phyloP scores from a whole-genome alignment of 2,329 filamentous ascomycete species.

The Beauveria pseudobassiana region DNA sequence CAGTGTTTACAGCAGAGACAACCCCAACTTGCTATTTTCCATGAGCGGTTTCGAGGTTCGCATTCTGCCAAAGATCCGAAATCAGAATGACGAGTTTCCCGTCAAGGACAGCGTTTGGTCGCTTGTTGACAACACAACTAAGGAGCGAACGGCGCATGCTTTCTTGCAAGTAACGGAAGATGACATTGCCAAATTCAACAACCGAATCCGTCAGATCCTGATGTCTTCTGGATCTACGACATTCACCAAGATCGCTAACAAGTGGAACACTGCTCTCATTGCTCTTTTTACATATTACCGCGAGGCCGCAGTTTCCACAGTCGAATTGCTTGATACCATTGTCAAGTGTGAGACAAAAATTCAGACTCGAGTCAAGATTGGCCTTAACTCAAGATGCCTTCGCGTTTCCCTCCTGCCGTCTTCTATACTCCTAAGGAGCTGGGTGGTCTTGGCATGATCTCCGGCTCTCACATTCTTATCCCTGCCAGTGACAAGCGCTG shows the following conservation, averaged over 20 bases:
- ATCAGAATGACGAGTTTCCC: slow-evolving; percentile 91
- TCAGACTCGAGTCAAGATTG: slow-evolving; percentile 97
- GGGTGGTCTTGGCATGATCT: slow-evolving; percentile 97
- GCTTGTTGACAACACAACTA: slow-evolving; percentile 89
- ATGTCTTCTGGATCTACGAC: slow-evolving; percentile 99
- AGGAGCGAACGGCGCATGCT: slow-evolving; percentile 93
- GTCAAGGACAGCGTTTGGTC: slow-evolving; percentile 99
- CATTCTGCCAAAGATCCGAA: slow-evolving; percentile 89
- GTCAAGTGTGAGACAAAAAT: slow-evolving; percentile 99
- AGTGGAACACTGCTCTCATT: slow-evolving; percentile 98
- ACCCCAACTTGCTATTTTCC: slow-evolving; percentile 92
- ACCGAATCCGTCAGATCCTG: slow-evolving; percentile 93
- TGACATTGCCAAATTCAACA: slow-evolving; percentile 98
- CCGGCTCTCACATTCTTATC: slow-evolving; percentile 94
- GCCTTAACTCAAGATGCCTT: slow-evolving; percentile 98
- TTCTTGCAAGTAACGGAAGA: slow-evolving; percentile 98
- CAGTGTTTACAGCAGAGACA: slow-evolving; percentile 96
- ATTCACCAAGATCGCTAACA: slow-evolving; percentile 99
- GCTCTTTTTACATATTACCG: slow-evolving; percentile 98
- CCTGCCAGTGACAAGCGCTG: slow-evolving; percentile 96
- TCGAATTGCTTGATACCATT: slow-evolving; percentile 89
- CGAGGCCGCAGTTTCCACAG: slow-evolving; percentile 92
- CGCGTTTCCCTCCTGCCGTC: slow-evolving; percentile 92
- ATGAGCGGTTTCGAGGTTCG: slow-evolving; percentile 98
- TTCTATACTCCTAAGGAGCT: slow-evolving; percentile 99